phyloP scores from a whole-genome alignment of 305 asterid species.

The Rubia occidens region DNA sequence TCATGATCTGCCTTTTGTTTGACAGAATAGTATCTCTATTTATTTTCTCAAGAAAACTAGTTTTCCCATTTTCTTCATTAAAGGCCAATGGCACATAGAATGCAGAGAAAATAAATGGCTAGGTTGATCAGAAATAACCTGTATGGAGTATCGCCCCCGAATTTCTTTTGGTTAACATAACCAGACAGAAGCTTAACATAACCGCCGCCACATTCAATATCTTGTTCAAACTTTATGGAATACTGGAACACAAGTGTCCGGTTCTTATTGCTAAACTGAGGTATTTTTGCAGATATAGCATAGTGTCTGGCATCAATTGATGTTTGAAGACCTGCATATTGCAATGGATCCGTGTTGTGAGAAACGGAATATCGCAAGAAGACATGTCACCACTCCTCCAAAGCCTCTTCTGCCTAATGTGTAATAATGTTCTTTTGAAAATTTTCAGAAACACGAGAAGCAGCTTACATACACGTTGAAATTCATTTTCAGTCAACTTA shows the following conservation, averaged over 20 bases:
- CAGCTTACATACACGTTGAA: not conserved
- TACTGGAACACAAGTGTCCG: slow-evolving; percentile 65
- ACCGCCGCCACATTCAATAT: slow-evolving; percentile 88
- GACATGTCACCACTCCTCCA: not conserved
- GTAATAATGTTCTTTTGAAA: not conserved
- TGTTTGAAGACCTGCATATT: slow-evolving; percentile 18
- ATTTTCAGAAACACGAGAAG: not conserved
- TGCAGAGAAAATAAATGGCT: not conserved
- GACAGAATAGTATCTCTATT: not conserved
- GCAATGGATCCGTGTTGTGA: not conserved
- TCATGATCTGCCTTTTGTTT: not conserved
- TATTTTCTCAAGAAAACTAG: not conserved
- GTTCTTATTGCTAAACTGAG: slow-evolving; percentile 73
- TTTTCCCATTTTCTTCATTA: not conserved
- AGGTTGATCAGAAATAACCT: slow-evolving; percentile 29
- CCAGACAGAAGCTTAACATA: slow-evolving; percentile 70
- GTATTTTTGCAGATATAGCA: slow-evolving; percentile 74
- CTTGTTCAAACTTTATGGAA: slow-evolving; percentile 72
- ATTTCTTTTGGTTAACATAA: slow-evolving; percentile 63
- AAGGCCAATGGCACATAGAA: not conserved
- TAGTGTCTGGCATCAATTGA: slow-evolving; percentile 24
- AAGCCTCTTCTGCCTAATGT: not conserved
- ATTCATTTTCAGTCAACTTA: not conserved
- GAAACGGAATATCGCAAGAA: not conserved
- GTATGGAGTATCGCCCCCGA: slow-evolving; percentile 74